A percentile compares a stretch with the other conserved stretches of the same genome.
phyloP scores from a whole-genome alignment of 352 stramenopile species.

The Phytophthora citrophthora region DNA sequence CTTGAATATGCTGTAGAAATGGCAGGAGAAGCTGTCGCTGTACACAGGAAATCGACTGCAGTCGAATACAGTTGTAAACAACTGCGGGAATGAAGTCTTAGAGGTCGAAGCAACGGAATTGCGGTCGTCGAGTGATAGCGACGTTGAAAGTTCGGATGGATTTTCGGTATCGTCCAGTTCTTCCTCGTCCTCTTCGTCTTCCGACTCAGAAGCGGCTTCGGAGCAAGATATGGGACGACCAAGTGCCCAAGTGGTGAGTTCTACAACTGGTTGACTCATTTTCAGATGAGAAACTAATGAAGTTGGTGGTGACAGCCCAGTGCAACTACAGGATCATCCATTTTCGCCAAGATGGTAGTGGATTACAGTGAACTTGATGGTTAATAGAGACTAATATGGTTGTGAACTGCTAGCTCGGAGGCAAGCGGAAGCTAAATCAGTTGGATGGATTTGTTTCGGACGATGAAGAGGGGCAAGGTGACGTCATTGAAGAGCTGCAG shows the following conservation, averaged over 20 bases:
- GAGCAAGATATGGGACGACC: constrained; percentile 19
- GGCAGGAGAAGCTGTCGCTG: constrained; percentile 40
- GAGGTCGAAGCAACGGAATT: neutral
- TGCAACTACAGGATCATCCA: constrained; percentile 25
- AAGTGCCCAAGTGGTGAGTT: constrained; percentile 28
- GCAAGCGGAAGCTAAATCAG: constrained; percentile 43
- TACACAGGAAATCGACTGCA: constrained; percentile 36
- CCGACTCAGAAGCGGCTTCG: constrained; percentile 2
- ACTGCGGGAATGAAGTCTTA: constrained; percentile 3
- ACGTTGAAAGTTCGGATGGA: constrained; percentile 9
- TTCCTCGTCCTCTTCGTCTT: constrained; percentile 6
- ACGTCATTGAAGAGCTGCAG: constrained; percentile 3
- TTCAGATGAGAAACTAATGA: constrained; percentile 1
- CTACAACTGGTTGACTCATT: neutral
- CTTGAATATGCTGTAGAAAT: constrained; percentile 37
- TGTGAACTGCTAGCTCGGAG: constrained; percentile 31
- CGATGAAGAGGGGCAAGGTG: constrained; percentile 24
- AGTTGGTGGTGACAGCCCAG: constrained; percentile 18
- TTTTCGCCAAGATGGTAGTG: constrained; percentile 49
- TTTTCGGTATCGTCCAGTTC: constrained; percentile 16
- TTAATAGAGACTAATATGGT: too few relatives aligned
- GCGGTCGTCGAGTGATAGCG: constrained; percentile 1
- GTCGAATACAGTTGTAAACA: neutral
- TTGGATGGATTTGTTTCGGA: constrained; percentile 37
- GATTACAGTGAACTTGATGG: neutral